Evolutionary conservation across 2,329 filamentous ascomycete genomes (phyloP).

Genomic region (Colletotrichum musicola): DNA sequence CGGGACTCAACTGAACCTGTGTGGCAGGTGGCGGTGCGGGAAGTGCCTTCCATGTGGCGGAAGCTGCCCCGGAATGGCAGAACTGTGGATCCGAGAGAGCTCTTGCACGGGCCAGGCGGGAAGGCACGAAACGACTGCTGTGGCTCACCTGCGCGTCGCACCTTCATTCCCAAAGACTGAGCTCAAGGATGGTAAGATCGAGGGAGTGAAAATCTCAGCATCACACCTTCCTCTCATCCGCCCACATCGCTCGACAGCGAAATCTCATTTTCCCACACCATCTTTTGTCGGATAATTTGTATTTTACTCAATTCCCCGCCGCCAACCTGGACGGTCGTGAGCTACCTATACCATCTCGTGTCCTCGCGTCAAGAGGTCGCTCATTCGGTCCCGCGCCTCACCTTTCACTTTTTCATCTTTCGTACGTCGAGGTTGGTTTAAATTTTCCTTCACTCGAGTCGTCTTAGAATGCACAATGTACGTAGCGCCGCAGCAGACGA

Average conservation of each 20-base stretch:
- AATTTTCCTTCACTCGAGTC: too few relatives aligned
- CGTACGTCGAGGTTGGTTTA: background rate
- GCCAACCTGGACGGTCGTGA: constrained; percentile 7
- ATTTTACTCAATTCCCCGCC: constrained; percentile 11
- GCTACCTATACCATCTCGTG: constrained; percentile 1
- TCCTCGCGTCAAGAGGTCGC: constrained; percentile 3
- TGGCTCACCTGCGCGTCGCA: constrained; percentile 28
- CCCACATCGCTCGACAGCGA: background rate
- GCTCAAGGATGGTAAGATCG: constrained; percentile 25
- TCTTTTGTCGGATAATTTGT: background rate
- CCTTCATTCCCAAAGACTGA: constrained; percentile 37
- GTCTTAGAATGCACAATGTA: too few relatives aligned
- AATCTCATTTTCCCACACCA: constrained; percentile 21
- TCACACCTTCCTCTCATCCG: constrained; percentile 26
- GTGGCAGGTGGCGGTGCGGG: constrained; percentile 20
- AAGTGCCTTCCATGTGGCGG: constrained; percentile 13
- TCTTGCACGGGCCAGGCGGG: constrained; percentile 25
- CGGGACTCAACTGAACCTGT: too few relatives aligned
- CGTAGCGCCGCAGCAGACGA: background rate
- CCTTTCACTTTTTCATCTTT: background rate
- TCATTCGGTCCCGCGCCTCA: constrained; percentile 16
- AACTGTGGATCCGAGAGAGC: constrained; percentile 31
- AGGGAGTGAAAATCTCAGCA: constrained; percentile 35
- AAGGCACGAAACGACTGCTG: constrained; percentile 26
- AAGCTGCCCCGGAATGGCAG: constrained; percentile 22